Conservation (phyloP, 2,329 filamentous ascomycete genomes). For the Chaetothyriales sp. region DNA sequence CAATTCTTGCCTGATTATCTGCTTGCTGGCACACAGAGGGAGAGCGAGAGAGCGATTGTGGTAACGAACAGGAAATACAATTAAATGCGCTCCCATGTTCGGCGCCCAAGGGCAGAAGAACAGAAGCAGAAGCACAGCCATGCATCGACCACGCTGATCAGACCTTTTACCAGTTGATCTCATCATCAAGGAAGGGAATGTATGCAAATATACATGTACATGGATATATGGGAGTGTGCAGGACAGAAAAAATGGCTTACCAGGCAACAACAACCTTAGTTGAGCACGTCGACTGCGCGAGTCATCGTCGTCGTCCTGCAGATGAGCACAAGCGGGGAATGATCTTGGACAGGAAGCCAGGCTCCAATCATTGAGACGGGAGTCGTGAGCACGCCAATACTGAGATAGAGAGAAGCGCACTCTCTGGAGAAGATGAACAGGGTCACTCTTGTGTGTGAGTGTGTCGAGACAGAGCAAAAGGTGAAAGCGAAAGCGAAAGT, state of each 20-base stretch:
- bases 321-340: background rate
- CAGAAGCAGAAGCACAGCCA: background rate
- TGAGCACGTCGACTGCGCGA: background rate
- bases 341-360: background rate
- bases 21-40: constrained; percentile 1
- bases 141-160: constrained; percentile 4
- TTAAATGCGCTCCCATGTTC: background rate
- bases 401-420: too few relatives aligned
- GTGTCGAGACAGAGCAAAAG: too few relatives aligned
- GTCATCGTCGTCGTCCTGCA: background rate
- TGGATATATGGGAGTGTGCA: background rate
- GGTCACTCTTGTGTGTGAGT: too few relatives aligned
- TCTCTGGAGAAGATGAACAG: too few relatives aligned
- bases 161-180: constrained; percentile 19
- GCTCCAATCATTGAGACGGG: too few relatives aligned
- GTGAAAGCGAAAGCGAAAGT: too few relatives aligned
- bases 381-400: too few relatives aligned
- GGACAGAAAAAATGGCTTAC: background rate
- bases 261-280: background rate
- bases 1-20: constrained; percentile 8
- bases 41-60: too few relatives aligned
- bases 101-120: background rate
- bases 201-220: too few relatives aligned
- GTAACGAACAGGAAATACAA: too few relatives aligned
- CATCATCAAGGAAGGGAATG: constrained; percentile 11